phyloP scores from a whole-genome alignment of 352 stramenopile genomes.

The Phytophthora nicotianae region DNA sequence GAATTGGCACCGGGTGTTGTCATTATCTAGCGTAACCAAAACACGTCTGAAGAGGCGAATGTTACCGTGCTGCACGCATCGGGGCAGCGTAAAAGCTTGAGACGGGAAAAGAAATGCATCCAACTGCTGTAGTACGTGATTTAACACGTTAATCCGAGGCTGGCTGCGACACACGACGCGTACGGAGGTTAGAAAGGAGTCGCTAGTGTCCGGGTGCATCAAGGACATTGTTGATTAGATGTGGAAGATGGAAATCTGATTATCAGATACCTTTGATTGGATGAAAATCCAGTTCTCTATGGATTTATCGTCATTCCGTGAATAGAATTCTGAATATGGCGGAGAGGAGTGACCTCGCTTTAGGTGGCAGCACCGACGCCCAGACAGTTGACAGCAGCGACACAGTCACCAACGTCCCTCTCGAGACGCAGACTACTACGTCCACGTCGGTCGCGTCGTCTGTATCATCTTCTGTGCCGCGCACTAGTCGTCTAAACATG shows the following conservation, averaged over 20 bases:
- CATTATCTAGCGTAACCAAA: constrained; percentile 3
- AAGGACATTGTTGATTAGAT: no score
- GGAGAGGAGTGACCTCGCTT: constrained; percentile 12
- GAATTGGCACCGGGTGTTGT: constrained; percentile 5
- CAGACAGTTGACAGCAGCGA: constrained; percentile 4
- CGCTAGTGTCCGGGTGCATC: neutral
- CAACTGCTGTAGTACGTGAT: constrained; percentile 10
- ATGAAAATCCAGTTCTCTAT: neutral
- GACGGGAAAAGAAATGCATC: constrained; percentile 14
- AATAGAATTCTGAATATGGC: constrained; percentile 25
- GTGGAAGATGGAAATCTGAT: neutral
- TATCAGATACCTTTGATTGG: constrained; percentile 4
- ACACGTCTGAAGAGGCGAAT: constrained; percentile 9
- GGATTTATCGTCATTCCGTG: constrained; percentile 1
- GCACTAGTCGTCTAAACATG: constrained; percentile 3
- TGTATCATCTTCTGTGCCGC: constrained; percentile 8
- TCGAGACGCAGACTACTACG: neutral
- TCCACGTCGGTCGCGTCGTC: neutral
- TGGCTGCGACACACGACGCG: constrained; percentile 10
- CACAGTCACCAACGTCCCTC: neutral
- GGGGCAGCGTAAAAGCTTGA: neutral
- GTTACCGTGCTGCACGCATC: constrained; percentile 8
- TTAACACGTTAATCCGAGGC: neutral
- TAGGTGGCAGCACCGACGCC: neutral
- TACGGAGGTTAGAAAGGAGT: constrained; percentile 7